Evolutionary conservation across 2,329 filamentous ascomycete species (phyloP), one percentile per base, ranked within the genome.

Genomic region (Pseudogymnoascus sp.): DNA sequence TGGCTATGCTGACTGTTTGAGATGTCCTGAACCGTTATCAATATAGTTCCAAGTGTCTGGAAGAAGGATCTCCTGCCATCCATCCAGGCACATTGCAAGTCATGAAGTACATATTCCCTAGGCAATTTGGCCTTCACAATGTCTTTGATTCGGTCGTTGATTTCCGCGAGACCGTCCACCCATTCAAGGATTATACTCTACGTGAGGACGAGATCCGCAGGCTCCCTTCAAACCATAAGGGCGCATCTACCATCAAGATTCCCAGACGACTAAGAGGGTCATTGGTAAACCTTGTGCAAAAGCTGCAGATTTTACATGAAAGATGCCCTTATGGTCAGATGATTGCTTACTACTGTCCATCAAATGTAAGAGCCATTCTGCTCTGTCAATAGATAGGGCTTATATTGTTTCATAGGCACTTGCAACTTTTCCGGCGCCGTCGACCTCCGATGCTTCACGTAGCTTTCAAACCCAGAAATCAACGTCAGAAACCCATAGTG

Each of bases 101-200:
- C 19, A 85, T 96, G 83, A 95, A 93, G 79, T 93, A 97, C 74
- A 87, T 99, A 1, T 99, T 99, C 69, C 95, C 95, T 33, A 83
- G 88, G 10, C 93, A 97, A 71, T 97, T 96, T 71, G 85, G 85
- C 13, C 78, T 99, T 3, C 91, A 96, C 72, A 99, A 97, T 74
- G 91, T 89, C n/a, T 97, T 97, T 72, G 91, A 87, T 0, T 90
- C 87, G 4, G 76, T 78, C 3, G 81, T 88, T 15, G 83, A 95
- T 72, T 73, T 72, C 21, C 82, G 77, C 60, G 83, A 90, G 70
- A 93, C 88, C 0, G 79, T 84, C 0, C 88, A 93, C 69, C 83
- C 83, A 26, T 87, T 93, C 71, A 90, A 91, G 71, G 92, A 96
- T 74, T 96, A 96, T 72, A 93, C 89, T 0, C 74, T 91, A 10